Base-by-base conservation (phyloP, 768 basidiomycete genomes). In the Chlorophyllum brunneum region DNA sequence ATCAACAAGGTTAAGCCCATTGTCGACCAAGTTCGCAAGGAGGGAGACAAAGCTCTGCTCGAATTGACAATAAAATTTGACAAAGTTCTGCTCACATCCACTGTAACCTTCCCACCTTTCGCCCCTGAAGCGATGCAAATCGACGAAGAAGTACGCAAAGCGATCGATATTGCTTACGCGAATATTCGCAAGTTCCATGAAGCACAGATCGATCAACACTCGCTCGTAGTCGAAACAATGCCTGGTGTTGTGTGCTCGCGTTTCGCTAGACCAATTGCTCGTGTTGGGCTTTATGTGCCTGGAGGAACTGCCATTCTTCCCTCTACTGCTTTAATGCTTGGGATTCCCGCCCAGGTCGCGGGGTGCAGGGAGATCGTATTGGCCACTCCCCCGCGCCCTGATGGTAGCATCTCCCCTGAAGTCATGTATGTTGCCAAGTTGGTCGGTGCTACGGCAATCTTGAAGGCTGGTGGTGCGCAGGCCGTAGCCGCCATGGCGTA, bases 271-370 rank as follows among this genome's bases (percentile, higher is more conserved):
- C 87, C 97, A n/a, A 94, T 99, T 61, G 85, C 88, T 42, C 86
- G 95, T 38, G 95, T 98, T 27, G 97, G 97, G 31, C 75, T 99
- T 40, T 99, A 99, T 70, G 88, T 99, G 2, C 97, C 97, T 1
- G 97, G 97, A 24, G 97, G 97, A 13, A 98, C 97, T 3, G 97
- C 97, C 2, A 80, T 98, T 40, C 77, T 99, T 15, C 97, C 97
- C 10, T 95, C 92, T 4, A 98, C 97, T 16, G 95, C 97, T 2
- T 79, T 99, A 60, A 98, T 98, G 95, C 83, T 99, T 16, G 95
- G 95, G 54, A 87, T 98, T 24, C 97, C 97, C 13, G 97, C 97
- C 2, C 94, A 97, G 66, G 97, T 98, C 8, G 97, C 97, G 1
- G 92, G 92, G 2, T 98, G 95, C 73, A 83, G 81, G 56, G 81